Evolutionary conservation across 257 asterid genomes (phyloP).

Genomic region (Paraleonurus japonicus): DNA sequence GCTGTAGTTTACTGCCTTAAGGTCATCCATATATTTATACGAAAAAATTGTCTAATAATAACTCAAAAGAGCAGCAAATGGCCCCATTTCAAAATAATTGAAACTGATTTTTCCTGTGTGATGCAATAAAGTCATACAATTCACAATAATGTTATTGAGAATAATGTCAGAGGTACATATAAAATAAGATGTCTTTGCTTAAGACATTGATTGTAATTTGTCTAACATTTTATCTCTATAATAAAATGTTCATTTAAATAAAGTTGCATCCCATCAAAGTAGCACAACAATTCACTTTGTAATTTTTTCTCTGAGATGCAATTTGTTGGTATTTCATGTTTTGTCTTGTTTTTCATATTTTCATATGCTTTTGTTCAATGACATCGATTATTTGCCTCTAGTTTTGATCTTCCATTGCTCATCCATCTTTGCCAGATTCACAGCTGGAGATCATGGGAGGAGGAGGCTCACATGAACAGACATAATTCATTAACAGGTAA

Average conservation of each 20-base stretch:
- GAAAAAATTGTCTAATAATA: not conserved
- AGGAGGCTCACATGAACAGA: conserved; percentile 82
- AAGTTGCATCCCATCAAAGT: conserved; percentile 2
- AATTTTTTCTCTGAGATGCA: not conserved
- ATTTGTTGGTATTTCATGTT: not conserved
- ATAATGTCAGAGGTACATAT: not conserved
- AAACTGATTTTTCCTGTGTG: not conserved
- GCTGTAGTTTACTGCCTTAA: not conserved
- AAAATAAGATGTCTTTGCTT: not conserved
- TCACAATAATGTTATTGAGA: not conserved
- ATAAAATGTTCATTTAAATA: not conserved
- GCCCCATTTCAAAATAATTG: not conserved
- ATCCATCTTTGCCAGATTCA: conserved; percentile 57
- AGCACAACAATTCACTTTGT: not conserved
- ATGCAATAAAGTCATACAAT: not conserved
- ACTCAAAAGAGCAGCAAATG: not conserved
- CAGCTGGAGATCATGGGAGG: conserved; percentile 95
- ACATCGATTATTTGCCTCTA: not conserved
- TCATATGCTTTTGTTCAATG: not conserved
- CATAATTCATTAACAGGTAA: conserved; percentile 69
- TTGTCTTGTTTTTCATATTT: not conserved
- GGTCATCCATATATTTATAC: not conserved
- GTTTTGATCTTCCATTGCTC: not conserved
- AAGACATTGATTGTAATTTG: not conserved
- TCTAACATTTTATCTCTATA: not conserved